phyloP scores from a whole-genome alignment of 2,329 filamentous ascomycete species.

The Verticillium dahliae region DNA sequence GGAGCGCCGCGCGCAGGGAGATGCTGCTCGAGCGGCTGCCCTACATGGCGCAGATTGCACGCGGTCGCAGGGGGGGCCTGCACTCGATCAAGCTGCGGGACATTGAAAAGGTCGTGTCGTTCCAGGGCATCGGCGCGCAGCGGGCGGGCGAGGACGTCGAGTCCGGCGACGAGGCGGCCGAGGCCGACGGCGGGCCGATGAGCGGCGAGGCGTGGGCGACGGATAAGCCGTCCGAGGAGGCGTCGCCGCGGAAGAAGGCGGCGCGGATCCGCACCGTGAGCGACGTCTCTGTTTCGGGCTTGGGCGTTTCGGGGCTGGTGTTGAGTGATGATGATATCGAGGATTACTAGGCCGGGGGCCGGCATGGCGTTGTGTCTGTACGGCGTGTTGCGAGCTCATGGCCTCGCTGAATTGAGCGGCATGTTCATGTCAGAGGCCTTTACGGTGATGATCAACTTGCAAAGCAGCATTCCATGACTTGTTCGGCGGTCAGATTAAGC shows the following conservation, averaged over 20 bases:
- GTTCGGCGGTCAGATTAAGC: too few relatives aligned
- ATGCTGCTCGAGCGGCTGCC: slow-evolving; percentile 81
- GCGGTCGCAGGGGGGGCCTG: slow-evolving; percentile 29
- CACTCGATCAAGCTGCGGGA: slow-evolving; percentile 40
- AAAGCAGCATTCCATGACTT: too few relatives aligned
- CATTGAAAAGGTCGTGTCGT: slow-evolving; percentile 62
- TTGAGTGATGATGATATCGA: slow-evolving; percentile 83
- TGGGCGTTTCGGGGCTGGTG: slow-evolving; percentile 59
- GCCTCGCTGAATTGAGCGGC: not conserved
- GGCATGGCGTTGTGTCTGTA: not conserved
- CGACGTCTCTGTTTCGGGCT: slow-evolving; percentile 27
- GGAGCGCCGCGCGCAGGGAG: slow-evolving; percentile 62
- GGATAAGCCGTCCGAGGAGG: slow-evolving; percentile 51
- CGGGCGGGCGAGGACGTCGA: slow-evolving; percentile 33
- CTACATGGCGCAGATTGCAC: slow-evolving; percentile 67
- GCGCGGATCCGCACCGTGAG: slow-evolving; percentile 27
- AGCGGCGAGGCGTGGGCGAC: slow-evolving; percentile 52
- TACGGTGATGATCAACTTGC: too few relatives aligned
- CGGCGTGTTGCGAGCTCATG: not conserved
- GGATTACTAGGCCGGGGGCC: slow-evolving; percentile 31
- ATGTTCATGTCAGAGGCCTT: too few relatives aligned
- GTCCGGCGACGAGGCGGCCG: slow-evolving; percentile 36
- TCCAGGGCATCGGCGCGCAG: slow-evolving; percentile 49
- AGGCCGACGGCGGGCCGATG: slow-evolving; percentile 23
- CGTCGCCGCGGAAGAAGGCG: slow-evolving; percentile 40